A percentile compares a stretch with the other conserved stretches of the same genome.
Conservation (phyloP, 306 rosid species). For the Gillenia trifoliata region DNA sequence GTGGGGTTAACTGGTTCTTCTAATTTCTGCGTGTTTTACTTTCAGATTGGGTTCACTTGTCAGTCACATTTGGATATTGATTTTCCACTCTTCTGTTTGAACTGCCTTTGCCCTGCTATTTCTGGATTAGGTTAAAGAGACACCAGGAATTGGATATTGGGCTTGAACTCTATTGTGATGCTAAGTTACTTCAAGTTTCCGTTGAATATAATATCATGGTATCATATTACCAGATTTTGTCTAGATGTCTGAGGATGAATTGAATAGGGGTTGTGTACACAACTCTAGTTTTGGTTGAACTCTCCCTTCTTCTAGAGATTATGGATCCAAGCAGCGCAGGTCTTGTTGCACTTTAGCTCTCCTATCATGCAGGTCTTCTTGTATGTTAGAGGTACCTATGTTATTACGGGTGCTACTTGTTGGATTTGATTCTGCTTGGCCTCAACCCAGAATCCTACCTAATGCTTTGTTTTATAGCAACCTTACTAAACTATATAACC, state of each 20-base stretch:
- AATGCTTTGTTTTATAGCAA: background rate
- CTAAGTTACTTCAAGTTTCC: background rate
- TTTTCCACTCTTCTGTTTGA: background rate
- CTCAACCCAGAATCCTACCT: background rate
- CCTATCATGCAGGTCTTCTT: background rate
- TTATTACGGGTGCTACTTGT: background rate
- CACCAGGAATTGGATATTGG: background rate
- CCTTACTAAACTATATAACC: background rate
- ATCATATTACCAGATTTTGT: background rate
- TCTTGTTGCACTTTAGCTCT: background rate
- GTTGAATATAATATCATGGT: background rate
- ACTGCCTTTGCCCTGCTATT: background rate
- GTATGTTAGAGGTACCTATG: background rate
- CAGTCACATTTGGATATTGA: background rate
- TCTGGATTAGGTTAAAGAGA: background rate
- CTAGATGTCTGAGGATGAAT: background rate
- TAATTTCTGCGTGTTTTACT: background rate
- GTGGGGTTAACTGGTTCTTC: background rate
- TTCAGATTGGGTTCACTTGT: background rate
- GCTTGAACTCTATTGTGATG: background rate
- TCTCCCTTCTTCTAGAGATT: background rate
- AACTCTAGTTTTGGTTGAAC: background rate
- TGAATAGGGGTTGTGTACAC: background rate
- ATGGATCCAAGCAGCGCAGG: too few species aligned
- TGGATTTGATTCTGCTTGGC: background rate